phyloP scores from a whole-genome alignment of 805 yeast genomes.

The Ogataea minuta region DNA sequence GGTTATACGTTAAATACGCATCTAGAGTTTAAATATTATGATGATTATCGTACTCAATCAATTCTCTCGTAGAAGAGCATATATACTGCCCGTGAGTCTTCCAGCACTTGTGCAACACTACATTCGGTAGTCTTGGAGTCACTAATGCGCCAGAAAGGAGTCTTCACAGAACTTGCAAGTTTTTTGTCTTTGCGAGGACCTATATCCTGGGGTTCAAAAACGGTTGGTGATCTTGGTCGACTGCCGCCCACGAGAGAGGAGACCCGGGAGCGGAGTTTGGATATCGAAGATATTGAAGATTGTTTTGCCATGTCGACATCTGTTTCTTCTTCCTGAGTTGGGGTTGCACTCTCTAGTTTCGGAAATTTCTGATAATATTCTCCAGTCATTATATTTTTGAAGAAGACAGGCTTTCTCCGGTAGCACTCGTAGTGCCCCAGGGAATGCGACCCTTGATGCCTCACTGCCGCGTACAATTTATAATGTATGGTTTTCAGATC shows the following conservation, averaged over 20 bases:
- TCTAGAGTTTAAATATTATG: background rate
- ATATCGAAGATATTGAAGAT: conserved; percentile 19
- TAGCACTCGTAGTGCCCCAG: conserved; percentile 91
- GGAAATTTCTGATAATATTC: conserved; percentile 26
- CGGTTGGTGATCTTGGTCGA: conserved; percentile 14
- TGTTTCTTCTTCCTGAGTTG: background rate
- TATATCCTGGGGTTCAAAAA: conserved; percentile 3
- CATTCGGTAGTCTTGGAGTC: conserved; percentile 71
- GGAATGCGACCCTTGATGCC: conserved; percentile 86
- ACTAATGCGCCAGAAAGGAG: conserved; percentile 83
- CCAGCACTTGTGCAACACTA: conserved; percentile 52
- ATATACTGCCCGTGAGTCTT: conserved; percentile 76
- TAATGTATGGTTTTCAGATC: conserved; percentile 38
- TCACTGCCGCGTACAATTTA: conserved; percentile 65
- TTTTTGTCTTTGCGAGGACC: conserved; percentile 37
- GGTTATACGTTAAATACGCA: conserved; percentile 42
- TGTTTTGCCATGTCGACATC: conserved; percentile 8
- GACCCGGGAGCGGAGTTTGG: conserved; percentile 22
- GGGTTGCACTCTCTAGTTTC: conserved; percentile 1
- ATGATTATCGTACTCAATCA: conserved; percentile 23
- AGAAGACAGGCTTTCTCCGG: conserved; percentile 67
- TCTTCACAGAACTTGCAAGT: conserved; percentile 51
- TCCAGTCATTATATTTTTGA: conserved; percentile 36
- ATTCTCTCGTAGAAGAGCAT: conserved; percentile 76
- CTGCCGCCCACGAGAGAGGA: conserved; percentile 23